Base-by-base conservation (phyloP, 306 rosid species). In the Glycyrrhiza uralensis region DNA sequence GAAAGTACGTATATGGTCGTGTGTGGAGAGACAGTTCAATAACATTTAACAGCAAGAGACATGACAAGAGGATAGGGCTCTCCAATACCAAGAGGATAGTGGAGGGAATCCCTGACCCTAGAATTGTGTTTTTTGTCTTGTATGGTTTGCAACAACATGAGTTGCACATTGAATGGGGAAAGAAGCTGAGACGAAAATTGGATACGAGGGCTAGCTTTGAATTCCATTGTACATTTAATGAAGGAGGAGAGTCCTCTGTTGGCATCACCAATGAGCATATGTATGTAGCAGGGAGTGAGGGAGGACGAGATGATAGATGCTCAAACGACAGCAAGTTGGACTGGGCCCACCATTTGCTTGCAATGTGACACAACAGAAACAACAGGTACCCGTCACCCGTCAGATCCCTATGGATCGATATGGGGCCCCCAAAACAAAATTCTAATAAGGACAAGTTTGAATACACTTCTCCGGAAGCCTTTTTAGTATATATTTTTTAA, bases 81-180 rank as follows among this genome's bases (percentile, higher is more conserved):
- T n/a, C n/a, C n/a, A n/a, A n/a, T n/a, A n/a, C n/a, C n/a, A n/a
- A n/a, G n/a, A n/a, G n/a, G n/a, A n/a, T n/a, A n/a, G n/a, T 11
- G 44, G 28, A 45, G 22, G 7, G 30, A 26, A 26, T 47, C 24
- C 24, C 38, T 63, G 72, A 66, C 63, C 15, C 54, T 56, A 79
- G 66, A 72, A 89, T 86, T 39, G 69, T 76, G n/a, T 80, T 63
- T 19, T 87, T 86, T 87, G 96, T 90, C 93, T 80, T 79, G 85
- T 75, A 42, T 78, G 75, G 29, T 22, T 73, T n/a, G n/a, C n/a
- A n/a, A 29, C 49, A 64, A 38, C 84, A 61, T 69, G 24, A 66
- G 32, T 74, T 77, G 10, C 65, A 66, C 20, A 80, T 78, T 83
- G 26, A 82, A 73, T 71, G 79, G 55, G 72, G 41, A 75, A 82